Evolutionary conservation across 1,284 basidiomycete genomes (phyloP), one percentile per base, ranked within the genome.

Genomic region (Termitomyces sp.): DNA sequence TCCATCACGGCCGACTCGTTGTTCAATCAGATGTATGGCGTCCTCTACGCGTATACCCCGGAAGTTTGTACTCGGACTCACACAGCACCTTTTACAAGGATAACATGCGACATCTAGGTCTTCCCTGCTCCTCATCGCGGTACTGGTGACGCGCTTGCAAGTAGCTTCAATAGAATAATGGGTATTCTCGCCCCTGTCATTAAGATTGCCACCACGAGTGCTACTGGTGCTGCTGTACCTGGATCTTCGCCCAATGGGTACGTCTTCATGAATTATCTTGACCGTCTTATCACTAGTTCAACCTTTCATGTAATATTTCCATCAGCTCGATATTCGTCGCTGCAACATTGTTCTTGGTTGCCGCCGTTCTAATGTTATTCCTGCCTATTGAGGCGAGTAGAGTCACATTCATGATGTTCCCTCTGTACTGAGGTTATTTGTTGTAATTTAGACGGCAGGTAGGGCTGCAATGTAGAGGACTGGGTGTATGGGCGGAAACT

Each of bases 71-170:
- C 30, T 5, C 15, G 13, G 7, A 7, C 26, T 26, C 5, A 30
- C n/a, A 40, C 28, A 12, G 6, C 9, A 0, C 8, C 33, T 24
- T 9, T 17, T 13, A 15, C 10, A n/a, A 46, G 8, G 17, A 24
- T 33, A 6, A 17, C 33, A n/a, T 39, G 24, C 4, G 10, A 13
- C 17, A 28, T 44, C 12, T 39, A 65, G 64, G 64, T 67, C 9
- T 86, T 86, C 70, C 82, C 84, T 0, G 80, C 81, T 0, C 81
- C 82, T 1, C 78, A 81, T 53, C 74, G 84, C 39, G 84, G 83
- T 4, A 85, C 84, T 0, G 84, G 82, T 3, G 82, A 86, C 59
- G 83, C 83, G 0, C 67, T 86, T 74, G 78, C 57, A 12, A 45
- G 43, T 45, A 45, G 43, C 12, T 45, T 45, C 30, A 45, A 69